Evolutionary conservation across 306 rosid genomes (phyloP).

Genomic region (Lupinus albus): DNA sequence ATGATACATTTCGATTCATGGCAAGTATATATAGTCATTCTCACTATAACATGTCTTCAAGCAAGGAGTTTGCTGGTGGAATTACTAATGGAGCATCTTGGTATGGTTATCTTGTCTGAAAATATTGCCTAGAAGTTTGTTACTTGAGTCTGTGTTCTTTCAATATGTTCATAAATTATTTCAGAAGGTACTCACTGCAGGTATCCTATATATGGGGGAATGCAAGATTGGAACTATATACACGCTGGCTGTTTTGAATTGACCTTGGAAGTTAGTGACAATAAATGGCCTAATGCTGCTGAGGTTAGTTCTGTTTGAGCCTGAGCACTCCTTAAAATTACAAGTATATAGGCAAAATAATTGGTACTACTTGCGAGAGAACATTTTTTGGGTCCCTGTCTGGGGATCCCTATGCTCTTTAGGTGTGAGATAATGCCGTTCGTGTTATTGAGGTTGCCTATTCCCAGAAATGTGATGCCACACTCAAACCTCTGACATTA

Average conservation of each 20-base stretch:
- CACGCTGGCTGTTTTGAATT: slow-evolving; percentile 85
- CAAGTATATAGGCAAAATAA: neutral
- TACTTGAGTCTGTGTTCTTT: slow-evolving; percentile 22
- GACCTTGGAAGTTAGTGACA: slow-evolving; percentile 86
- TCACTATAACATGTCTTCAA: slow-evolving; percentile 85
- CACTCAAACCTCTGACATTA: neutral
- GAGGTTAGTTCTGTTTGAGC: slow-evolving; percentile 58
- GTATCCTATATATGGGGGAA: slow-evolving; percentile 96
- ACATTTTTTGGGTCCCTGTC: neutral
- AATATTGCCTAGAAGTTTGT: slow-evolving; percentile 34
- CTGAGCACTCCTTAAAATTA: slow-evolving; percentile 20
- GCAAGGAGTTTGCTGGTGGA: slow-evolving; percentile 82
- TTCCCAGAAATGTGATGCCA: neutral
- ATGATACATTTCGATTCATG: slow-evolving; percentile 78
- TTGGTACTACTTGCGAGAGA: neutral
- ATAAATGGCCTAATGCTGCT: slow-evolving; percentile 87
- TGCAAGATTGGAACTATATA: slow-evolving; percentile 98
- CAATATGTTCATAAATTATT: slow-evolving; percentile 41
- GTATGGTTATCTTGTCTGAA: slow-evolving; percentile 53
- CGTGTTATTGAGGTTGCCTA: neutral
- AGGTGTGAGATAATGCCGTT: neutral
- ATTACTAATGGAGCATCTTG: slow-evolving; percentile 89
- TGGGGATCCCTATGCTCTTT: neutral
- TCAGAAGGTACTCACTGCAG: slow-evolving; percentile 54
- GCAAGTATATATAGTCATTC: slow-evolving; percentile 84